A percentile compares a stretch with the other conserved stretches of the same genome.
Evolutionary conservation across 2,329 filamentous ascomycete species (phyloP).

Genomic region (Cladobotryum mycophilum): DNA sequence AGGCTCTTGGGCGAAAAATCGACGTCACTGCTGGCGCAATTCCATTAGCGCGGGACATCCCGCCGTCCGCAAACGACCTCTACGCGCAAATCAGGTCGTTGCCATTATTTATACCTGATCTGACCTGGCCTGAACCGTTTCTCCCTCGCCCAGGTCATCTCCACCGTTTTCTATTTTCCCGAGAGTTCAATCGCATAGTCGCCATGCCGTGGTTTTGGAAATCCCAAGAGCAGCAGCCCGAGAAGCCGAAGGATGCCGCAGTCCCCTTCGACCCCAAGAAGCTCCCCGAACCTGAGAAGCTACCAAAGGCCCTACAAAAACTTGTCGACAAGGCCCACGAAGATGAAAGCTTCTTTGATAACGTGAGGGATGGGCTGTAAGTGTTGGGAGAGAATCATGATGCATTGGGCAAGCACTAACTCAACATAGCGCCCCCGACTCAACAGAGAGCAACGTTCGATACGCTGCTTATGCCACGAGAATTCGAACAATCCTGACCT

Average conservation of each 20-base stretch:
- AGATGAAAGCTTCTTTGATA: constrained; percentile 70
- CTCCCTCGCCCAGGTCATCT: too few relatives aligned
- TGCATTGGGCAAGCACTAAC: constrained; percentile 14
- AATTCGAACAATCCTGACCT: constrained; percentile 77
- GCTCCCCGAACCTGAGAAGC: constrained; percentile 43
- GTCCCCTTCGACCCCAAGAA: constrained; percentile 39
- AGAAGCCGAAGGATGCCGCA: constrained; percentile 20
- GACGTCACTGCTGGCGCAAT: neutral
- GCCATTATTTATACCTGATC: too few relatives aligned
- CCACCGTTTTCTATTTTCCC: too few relatives aligned
- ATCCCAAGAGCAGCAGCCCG: constrained; percentile 28
- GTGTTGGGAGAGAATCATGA: constrained; percentile 26
- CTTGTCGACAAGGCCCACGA: constrained; percentile 52
- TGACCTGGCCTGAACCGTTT: too few relatives aligned
- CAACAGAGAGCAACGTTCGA: constrained; percentile 77
- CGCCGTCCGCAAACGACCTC: too few relatives aligned
- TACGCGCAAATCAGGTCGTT: too few relatives aligned
- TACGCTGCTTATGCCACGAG: constrained; percentile 91
- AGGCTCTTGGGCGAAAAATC: too few relatives aligned
- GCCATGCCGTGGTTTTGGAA: constrained; percentile 40
- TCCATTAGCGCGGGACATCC: too few relatives aligned
- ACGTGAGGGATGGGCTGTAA: constrained; percentile 73
- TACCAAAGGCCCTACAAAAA: constrained; percentile 50
- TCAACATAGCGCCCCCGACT: constrained; percentile 48
- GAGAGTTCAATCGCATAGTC: neutral